Evolutionary conservation across 2,329 filamentous ascomycete species (phyloP).

Genomic region (Talaromyces sp.): DNA sequence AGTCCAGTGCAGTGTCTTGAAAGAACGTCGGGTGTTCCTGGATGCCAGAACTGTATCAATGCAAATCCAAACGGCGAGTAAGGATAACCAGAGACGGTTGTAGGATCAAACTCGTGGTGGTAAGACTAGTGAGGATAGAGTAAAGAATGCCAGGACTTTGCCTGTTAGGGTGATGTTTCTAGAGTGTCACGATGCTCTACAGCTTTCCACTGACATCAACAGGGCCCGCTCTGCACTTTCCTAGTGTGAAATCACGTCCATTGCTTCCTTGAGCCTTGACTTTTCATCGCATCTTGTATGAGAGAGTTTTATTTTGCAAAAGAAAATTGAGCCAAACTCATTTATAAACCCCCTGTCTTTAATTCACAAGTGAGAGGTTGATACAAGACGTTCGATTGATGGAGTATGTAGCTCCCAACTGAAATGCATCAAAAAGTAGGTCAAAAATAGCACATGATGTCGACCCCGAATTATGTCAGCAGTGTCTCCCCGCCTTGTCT

Average conservation of each 20-base stretch:
- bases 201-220: background rate
- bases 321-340: too few relatives aligned
- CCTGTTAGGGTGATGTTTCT: background rate
- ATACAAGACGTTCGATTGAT: too few relatives aligned
- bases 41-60: too few relatives aligned
- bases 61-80: background rate
- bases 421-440: background rate
- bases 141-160: background rate
- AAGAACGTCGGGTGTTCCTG: too few relatives aligned
- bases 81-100: too few relatives aligned
- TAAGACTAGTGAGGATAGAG: background rate
- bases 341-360: too few relatives aligned
- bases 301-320: background rate
- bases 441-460: slow-evolving; percentile 6
- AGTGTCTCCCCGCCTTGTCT: slow-evolving; percentile 29
- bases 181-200: background rate
- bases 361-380: background rate
- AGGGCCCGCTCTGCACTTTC: background rate
- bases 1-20: too few relatives aligned
- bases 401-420: too few relatives aligned
- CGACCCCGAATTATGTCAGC: slow-evolving; percentile 21
- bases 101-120: too few relatives aligned
- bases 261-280: background rate
- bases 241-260: background rate
- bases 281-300: background rate